A percentile compares a stretch with the other conserved stretches of the same genome.
Conservation (phyloP, 306 rosid species). For the Oemleria cerasiformis region DNA sequence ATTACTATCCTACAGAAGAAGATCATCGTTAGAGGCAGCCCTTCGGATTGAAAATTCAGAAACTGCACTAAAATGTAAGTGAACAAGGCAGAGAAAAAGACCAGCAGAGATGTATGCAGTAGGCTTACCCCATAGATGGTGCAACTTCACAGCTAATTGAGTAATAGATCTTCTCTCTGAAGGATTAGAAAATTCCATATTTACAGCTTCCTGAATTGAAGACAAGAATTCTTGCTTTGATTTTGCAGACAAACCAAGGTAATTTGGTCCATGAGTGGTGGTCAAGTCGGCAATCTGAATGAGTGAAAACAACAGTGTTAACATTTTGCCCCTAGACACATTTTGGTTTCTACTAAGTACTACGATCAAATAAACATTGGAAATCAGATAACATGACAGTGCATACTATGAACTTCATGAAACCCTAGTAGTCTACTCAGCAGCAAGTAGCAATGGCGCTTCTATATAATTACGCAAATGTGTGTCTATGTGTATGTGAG, state of each 20-base stretch:
- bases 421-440: background rate
- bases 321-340: background rate
- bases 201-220: slow-evolving; percentile 60
- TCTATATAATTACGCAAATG: background rate
- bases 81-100: background rate
- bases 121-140: slow-evolving; percentile 62
- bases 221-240: slow-evolving; percentile 54
- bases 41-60: background rate
- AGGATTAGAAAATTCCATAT: slow-evolving; percentile 49
- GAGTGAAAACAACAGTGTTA: slow-evolving; percentile 5
- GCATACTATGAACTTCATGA: background rate
- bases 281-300: slow-evolving; percentile 71
- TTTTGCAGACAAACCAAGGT: slow-evolving; percentile 52
- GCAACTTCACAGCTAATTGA: slow-evolving; percentile 58
- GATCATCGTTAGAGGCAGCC: background rate
- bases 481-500: background rate
- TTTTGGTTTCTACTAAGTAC: background rate
- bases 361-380: background rate
- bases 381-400: background rate
- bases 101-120: background rate
- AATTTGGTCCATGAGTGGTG: slow-evolving; percentile 58
- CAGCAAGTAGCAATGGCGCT: background rate
- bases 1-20: slow-evolving; percentile 28
- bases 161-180: slow-evolving; percentile 54
- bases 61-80: background rate